Evolutionary conservation across 768 basidiomycete species (phyloP), one percentile per base, ranked within the genome.

Genomic region (Suillus hirtellus): DNA sequence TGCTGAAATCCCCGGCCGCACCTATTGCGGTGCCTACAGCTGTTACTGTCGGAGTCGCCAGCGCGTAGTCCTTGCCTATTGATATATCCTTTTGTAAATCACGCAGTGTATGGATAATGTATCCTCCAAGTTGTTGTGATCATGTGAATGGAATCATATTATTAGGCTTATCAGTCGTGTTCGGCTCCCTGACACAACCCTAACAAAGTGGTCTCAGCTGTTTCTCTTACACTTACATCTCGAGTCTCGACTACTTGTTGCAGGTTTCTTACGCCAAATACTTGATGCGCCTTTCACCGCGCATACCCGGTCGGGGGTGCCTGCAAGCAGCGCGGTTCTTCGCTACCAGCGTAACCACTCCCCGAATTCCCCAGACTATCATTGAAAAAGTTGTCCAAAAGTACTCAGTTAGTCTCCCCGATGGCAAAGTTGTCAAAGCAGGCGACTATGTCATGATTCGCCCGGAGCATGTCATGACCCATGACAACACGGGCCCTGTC

Each of bases 391-490:
- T 99, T 66, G 96, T 99, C 0, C 96, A 99, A 76, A 92, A 89
- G 73, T 96, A 98, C 80, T 89, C 97, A 0, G 93, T 99, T n/a
- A 95, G 89, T 58, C 81, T 95, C 1, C 88, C 93, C 2, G 77
- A 82, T 60, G 90, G 89, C 50, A 93, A 90, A 73, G 79, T 82
- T 17, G 92, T 99, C 68, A 88, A 86, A 69, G 93, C 95, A 43
- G 97, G 96, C 15, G 97, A 99, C 88, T 99, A 99, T 87, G 95
- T 99, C 44, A 99, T 98, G 96, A 97, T 99, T 78, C 87, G 88
- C 47, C 97, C 97, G 27, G 90, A 98, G 73, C 95, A 99, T 84
- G 95, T 98, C 69, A 96, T 96, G 94, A 96, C 93, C 11, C 95
- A 96, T 67, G 97, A 99, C 72, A 99, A 99, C 73, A 99, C 97